Percentiles rank a stretch among this genome's conserved stretches.
phyloP scores from a whole-genome alignment of 2,329 filamentous ascomycete species.

The Aspergillus nomiae region DNA sequence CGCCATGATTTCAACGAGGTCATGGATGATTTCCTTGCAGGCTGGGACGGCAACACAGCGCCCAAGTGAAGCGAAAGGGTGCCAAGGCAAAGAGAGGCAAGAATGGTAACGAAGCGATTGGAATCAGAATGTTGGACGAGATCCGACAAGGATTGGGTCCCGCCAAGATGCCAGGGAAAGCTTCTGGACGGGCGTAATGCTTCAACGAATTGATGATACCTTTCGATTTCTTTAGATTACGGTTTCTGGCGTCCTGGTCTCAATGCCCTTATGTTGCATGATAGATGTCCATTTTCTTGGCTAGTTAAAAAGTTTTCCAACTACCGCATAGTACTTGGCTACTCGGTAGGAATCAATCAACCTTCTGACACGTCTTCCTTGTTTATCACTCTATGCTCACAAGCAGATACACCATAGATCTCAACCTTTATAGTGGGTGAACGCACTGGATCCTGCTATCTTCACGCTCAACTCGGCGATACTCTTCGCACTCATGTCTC shows the following conservation, averaged over 20 bases:
- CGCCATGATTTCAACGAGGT: constrained; percentile 83
- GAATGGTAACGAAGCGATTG: constrained; percentile 77
- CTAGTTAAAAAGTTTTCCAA: neutral
- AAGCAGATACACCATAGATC: neutral
- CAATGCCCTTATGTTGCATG: constrained; percentile 4
- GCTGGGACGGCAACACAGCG: constrained; percentile 49
- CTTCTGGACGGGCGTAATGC: constrained; percentile 34
- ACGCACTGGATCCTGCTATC: neutral
- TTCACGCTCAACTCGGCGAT: neutral
- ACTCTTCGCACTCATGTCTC: neutral
- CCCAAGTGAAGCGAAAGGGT: constrained; percentile 46
- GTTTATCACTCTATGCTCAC: neutral
- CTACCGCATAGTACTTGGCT: neutral
- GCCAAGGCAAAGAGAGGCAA: constrained; percentile 65
- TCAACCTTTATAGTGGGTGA: neutral
- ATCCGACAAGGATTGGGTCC: constrained; percentile 78
- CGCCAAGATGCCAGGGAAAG: constrained; percentile 58
- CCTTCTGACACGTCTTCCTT: neutral
- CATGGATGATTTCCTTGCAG: constrained; percentile 88
- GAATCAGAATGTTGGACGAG: constrained; percentile 88
- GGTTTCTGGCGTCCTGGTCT: constrained; percentile 5
- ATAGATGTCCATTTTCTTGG: neutral
- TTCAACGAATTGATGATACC: constrained; percentile 23
- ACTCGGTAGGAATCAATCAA: neutral
- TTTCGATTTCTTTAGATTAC: constrained; percentile 16